Base-by-base conservation (phyloP, 1,139 yeast genomes). In the Scheffersomyces titani region DNA sequence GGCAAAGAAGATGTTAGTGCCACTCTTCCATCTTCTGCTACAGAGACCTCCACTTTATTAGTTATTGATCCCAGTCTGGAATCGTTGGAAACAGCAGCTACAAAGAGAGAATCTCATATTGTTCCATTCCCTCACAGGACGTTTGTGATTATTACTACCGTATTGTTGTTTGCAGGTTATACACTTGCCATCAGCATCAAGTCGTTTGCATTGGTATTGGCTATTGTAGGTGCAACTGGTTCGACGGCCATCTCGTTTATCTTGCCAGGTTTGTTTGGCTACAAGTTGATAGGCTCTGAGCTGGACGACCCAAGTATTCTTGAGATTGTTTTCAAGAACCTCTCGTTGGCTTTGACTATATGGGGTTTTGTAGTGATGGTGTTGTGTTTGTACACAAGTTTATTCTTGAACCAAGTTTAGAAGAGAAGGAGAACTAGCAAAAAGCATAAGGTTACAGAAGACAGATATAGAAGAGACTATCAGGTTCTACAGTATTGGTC, bases 221-320 rank as follows among this genome's bases (percentile, higher is more conserved):
- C 89, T 0, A 64, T 84, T 19, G 87, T 84, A 13, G 89, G 89
- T 1, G 85, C 88, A 13, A 84, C 88, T 0, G 88, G 88, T 1
- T 85, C 88, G 9, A 85, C 87, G 0, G 74, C 87, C 6, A 84
- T 84, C 50, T 82, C 87, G 5, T 84, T 84, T 65, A 83, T 84
- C 13, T 74, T 84, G 47, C 89, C 89, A 0, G 88, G 88, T 0
- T 72, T 82, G 56, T 84, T 84, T 65, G 88, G 88, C 0, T 82
- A 76, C 65, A 84, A 82, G 61, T 70, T 81, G 65, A 70, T 77
- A 65, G 76, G 81, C 2, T 55, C 64, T 19, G 65, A 61, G 49
- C 63, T 70, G 52, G 69, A 66, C 50, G 67, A 66, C 49, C 70
- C 69, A 11, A 59, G 71, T 24, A 60, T 56, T 11, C 52, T 66